Percentiles rank a stretch among this genome's conserved stretches.
Conservation (phyloP, 2,329 filamentous ascomycete species). For the Phialophora expanda region DNA sequence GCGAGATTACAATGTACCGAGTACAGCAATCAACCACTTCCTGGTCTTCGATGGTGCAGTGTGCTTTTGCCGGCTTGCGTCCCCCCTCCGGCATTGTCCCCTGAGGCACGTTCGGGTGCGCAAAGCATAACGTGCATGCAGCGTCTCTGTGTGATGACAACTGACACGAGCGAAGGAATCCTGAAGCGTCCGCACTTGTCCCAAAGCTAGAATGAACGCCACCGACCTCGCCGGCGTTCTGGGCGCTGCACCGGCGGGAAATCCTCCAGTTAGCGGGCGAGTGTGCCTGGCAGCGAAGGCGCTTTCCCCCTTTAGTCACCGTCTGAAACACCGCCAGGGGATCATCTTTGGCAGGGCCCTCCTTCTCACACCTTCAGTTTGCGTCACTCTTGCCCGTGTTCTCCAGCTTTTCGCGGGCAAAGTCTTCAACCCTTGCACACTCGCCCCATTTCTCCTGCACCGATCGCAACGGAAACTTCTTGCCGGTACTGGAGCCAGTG, state of each 20-base stretch:
- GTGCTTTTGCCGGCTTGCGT: neutral
- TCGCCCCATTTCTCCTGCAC: conserved; percentile 11
- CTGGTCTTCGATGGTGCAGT: neutral
- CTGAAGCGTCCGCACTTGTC: neutral
- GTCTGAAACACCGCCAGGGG: conserved; percentile 14
- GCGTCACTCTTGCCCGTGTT: neutral
- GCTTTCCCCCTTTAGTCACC: neutral
- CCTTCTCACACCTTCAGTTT: neutral
- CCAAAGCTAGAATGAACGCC: neutral
- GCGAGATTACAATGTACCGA: neutral
- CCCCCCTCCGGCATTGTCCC: no score
- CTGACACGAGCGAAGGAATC: no score
- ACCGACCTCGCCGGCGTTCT: conserved; percentile 10
- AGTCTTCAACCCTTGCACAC: neutral
- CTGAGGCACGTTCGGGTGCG: no score
- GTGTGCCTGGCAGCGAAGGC: conserved; percentile 5
- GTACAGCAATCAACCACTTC: neutral
- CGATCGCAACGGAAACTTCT: neutral
- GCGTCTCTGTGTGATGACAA: no score
- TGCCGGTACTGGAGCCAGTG: neutral
- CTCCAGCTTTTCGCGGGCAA: neutral
- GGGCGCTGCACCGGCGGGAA: conserved; percentile 12
- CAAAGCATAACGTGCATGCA: no score
- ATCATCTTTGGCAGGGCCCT: neutral
- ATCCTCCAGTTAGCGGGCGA: conserved; percentile 11